Evolutionary conservation across 805 yeast genomes (phyloP).

Genomic region (Starmerella geochares): DNA sequence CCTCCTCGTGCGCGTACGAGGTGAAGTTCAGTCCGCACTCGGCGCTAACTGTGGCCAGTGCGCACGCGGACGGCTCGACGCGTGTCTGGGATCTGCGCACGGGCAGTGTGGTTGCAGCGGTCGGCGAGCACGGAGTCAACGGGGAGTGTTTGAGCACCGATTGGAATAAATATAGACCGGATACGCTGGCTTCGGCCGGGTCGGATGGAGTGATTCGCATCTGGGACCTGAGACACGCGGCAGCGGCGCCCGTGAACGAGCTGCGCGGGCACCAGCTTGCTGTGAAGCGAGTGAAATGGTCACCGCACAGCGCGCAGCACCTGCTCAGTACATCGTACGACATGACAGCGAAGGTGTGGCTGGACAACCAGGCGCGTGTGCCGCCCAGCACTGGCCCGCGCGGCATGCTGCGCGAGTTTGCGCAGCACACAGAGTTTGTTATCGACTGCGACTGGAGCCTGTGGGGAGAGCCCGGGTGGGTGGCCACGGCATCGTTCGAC

Average conservation of each 20-base stretch:
- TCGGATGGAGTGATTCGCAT: conserved; percentile 74
- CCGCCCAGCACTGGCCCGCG: conserved; percentile 22
- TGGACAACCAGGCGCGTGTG: conserved; percentile 43
- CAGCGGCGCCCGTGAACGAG: conserved; percentile 57
- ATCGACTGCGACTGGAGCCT: conserved; percentile 90
- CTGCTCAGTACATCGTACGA: conserved; percentile 76
- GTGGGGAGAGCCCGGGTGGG: conserved; percentile 97
- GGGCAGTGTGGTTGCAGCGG: conserved; percentile 19
- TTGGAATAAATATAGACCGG: conserved; percentile 80
- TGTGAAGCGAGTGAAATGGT: conserved; percentile 72
- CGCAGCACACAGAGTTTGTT: conserved; percentile 74
- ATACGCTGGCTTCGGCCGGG: conserved; percentile 79
- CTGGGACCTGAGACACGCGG: conserved; percentile 78
- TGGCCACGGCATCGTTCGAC: conserved; percentile 93
- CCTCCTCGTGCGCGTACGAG: conserved; percentile 42
- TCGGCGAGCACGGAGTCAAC: conserved; percentile 64
- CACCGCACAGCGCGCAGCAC: conserved; percentile 70
- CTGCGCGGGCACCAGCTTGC: conserved; percentile 84
- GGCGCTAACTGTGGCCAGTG: conserved; percentile 56
- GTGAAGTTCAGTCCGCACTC: conserved; percentile 79
- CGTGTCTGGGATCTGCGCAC: conserved; percentile 76
- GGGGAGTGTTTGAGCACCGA: conserved; percentile 72
- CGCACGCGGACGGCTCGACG: conserved; percentile 62
- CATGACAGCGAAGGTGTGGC: conserved; percentile 86
- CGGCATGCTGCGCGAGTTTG: conserved; percentile 51